Conservation (phyloP, 345 rosid genomes). For the Salix suchowensis region DNA sequence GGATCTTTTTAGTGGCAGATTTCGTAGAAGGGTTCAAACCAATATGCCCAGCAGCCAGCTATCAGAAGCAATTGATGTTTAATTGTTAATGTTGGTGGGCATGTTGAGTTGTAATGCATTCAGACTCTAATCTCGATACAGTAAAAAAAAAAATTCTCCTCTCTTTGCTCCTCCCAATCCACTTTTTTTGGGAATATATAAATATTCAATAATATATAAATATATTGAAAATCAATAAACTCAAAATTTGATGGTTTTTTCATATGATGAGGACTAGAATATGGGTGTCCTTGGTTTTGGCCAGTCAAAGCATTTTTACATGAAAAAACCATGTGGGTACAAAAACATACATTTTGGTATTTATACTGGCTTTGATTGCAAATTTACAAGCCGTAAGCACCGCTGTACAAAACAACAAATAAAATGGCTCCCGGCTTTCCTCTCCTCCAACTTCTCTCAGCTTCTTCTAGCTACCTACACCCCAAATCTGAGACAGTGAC, state of each 20-base stretch:
- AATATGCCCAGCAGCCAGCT: not conserved
- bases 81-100: not conserved
- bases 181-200: too few relatives aligned
- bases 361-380: not conserved
- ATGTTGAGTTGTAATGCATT: not conserved
- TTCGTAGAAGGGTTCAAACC: not conserved
- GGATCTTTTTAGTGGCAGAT: not conserved
- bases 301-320: too few relatives aligned
- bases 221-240: too few relatives aligned
- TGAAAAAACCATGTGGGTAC: not conserved
- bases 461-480: conserved; percentile 5
- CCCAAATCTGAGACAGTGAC: conserved; percentile 22
- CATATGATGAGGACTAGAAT: too few relatives aligned
- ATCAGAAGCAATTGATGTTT: not conserved
- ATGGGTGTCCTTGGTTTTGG: too few relatives aligned
- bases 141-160: not conserved
- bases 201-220: too few relatives aligned
- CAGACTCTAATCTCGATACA: not conserved
- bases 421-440: too few relatives aligned
- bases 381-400: not conserved
- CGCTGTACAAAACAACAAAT: not conserved
- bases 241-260: too few relatives aligned
- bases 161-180: not conserved
- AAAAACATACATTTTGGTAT: not conserved
- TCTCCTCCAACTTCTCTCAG: not conserved